Evolutionary conservation across 768 basidiomycete species (phyloP).

Genomic region (Russula olivacea): DNA sequence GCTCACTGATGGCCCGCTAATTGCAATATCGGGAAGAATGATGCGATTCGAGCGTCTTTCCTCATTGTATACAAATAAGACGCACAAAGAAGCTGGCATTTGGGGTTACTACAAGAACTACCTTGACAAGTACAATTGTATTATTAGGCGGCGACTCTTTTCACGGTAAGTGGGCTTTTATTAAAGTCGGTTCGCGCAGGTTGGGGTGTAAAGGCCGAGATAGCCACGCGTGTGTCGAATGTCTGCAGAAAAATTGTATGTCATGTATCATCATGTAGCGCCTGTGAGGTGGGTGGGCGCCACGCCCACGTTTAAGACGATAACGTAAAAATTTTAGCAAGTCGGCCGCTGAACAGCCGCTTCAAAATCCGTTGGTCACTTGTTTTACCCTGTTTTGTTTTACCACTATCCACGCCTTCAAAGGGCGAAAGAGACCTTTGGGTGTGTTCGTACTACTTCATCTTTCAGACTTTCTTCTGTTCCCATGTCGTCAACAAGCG

Average conservation of each 20-base stretch:
- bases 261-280: background rate
- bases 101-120: too few species aligned
- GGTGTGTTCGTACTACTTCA: background rate
- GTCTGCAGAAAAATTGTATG: too few species aligned
- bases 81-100: too few species aligned
- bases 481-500: background rate
- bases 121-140: too few species aligned
- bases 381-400: background rate
- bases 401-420: background rate
- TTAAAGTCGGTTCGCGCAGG: background rate
- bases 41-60: conserved; percentile 23
- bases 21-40: conserved; percentile 22
- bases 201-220: too few species aligned
- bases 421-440: background rate
- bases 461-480: too few species aligned
- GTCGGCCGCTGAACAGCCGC: background rate
- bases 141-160: background rate
- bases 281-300: background rate
- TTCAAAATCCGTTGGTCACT: background rate
- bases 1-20: background rate
- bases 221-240: too few species aligned
- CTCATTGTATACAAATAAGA: too few species aligned
- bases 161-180: background rate
- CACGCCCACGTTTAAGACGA: background rate
- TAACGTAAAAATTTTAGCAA: background rate